Evolutionary conservation across 176 grass and related monocot genomes (phyloP).

Genomic region (Paspalum notatum): DNA sequence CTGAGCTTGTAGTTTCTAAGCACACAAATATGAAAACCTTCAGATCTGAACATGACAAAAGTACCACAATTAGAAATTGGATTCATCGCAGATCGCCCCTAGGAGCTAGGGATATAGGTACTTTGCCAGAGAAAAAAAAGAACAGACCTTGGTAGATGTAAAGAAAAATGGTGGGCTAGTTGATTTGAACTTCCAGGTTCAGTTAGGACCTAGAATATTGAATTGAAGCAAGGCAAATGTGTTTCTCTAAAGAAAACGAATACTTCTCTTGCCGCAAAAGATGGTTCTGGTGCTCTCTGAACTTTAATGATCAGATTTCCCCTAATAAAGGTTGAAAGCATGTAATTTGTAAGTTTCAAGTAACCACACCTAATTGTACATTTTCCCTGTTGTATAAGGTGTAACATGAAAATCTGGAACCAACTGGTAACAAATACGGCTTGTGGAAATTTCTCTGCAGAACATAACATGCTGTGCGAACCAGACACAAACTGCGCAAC

Average conservation of each 20-base stretch:
- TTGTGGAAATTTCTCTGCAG: conserved; percentile 26
- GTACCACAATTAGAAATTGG: background rate
- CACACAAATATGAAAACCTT: background rate
- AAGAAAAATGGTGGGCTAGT: background rate
- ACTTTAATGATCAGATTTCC: background rate
- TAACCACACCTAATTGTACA: background rate
- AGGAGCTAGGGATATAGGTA: background rate
- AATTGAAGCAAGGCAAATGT: background rate
- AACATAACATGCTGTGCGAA: conserved; percentile 63
- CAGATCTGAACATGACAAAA: background rate
- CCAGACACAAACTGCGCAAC: conserved; percentile 50
- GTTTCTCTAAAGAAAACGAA: background rate
- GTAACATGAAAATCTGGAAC: background rate
- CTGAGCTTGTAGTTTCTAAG: no score
- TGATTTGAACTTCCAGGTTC: background rate
- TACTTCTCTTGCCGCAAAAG: background rate
- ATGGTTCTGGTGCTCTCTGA: background rate
- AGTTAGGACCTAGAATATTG: background rate
- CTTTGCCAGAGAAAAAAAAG: conserved; percentile 1
- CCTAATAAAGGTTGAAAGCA: background rate
- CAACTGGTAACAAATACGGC: background rate
- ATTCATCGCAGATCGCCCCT: background rate
- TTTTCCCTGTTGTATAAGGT: background rate
- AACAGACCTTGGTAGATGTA: background rate
- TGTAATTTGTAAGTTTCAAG: background rate